A percentile compares a stretch with the other conserved stretches of the same genome.
phyloP scores from a whole-genome alignment of 352 stramenopile species.

The Globisporangium iwayamae region DNA sequence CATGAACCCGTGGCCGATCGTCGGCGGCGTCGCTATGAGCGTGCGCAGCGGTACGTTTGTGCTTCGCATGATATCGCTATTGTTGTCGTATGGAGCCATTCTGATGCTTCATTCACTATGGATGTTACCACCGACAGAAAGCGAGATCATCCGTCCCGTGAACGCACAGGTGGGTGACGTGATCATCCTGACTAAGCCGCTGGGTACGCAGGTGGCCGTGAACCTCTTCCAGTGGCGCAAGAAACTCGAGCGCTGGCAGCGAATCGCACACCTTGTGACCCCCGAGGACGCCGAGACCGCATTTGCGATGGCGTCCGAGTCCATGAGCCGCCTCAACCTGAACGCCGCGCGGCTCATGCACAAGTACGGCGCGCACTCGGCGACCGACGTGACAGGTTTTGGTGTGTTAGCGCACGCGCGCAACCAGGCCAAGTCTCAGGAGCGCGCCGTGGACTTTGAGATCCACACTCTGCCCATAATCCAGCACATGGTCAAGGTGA shows the following conservation, averaged over 20 bases:
- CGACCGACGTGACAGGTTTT: constrained; percentile 96
- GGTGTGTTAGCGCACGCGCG: constrained; percentile 91
- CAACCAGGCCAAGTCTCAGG: constrained; percentile 93
- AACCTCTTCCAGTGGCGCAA: constrained; percentile 93
- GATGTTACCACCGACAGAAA: constrained; percentile 26
- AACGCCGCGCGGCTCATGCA: constrained; percentile 91
- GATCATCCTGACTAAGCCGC: constrained; percentile 92
- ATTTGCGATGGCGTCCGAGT: constrained; percentile 91
- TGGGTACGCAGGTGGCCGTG: constrained; percentile 93
- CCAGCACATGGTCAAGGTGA: constrained; percentile 83
- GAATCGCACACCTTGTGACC: constrained; percentile 67
- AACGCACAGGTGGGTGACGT: constrained; percentile 88
- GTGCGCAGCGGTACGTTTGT: constrained; percentile 55
- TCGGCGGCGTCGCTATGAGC: constrained; percentile 92
- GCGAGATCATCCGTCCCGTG: constrained; percentile 87
- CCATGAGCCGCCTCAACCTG: constrained; percentile 92
- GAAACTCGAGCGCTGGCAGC: constrained; percentile 71
- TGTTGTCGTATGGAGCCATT: background rate
- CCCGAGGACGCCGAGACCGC: constrained; percentile 75
- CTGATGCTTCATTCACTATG: constrained; percentile 1
- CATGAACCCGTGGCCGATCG: constrained; percentile 95
- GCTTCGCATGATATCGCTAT: background rate
- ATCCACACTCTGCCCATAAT: constrained; percentile 94
- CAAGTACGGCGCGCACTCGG: constrained; percentile 89
- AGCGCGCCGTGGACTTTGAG: constrained; percentile 84